phyloP scores from a whole-genome alignment of 768 basidiomycete species.

The Galerina marginata region DNA sequence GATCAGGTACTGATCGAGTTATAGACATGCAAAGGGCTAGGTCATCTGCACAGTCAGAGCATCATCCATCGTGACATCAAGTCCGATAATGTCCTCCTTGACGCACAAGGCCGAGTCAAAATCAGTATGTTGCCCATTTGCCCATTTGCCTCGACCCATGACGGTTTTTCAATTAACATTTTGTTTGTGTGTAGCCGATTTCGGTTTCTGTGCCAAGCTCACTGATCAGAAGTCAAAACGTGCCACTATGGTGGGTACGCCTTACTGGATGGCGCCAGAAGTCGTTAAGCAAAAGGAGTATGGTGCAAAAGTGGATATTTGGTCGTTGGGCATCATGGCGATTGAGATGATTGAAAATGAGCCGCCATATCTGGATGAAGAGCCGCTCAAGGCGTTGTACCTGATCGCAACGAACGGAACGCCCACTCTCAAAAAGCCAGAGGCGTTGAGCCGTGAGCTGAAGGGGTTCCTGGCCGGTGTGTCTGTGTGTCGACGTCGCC shows the following conservation, averaged over 20 bases:
- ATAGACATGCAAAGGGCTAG: slow-evolving; percentile 93
- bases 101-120: slow-evolving; percentile 92
- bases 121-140: slow-evolving; percentile 74
- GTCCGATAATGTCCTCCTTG: slow-evolving; percentile 93
- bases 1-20: neutral
- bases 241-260: slow-evolving; percentile 98
- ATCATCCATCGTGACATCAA: slow-evolving; percentile 99
- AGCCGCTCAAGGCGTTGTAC: slow-evolving; percentile 92
- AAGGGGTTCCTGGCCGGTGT: slow-evolving; percentile 98
- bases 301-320: slow-evolving; percentile 95
- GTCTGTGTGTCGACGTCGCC: slow-evolving; percentile 94
- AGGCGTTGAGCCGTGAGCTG: slow-evolving; percentile 87
- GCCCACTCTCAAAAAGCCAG: slow-evolving; percentile 96
- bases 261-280: slow-evolving; percentile 99
- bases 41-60: slow-evolving; percentile 90
- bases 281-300: slow-evolving; percentile 98
- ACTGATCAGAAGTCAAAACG: slow-evolving; percentile 97
- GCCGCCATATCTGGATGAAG: slow-evolving; percentile 94
- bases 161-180: slow-evolving; percentile 4
- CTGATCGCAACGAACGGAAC: slow-evolving; percentile 98
- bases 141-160: neutral
- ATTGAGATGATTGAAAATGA: slow-evolving; percentile 99
- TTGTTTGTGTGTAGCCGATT: slow-evolving; percentile 68
- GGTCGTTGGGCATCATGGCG: slow-evolving; percentile 97
- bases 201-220: slow-evolving; percentile 95